Percentiles rank a stretch among this genome's conserved stretches.
phyloP scores from a whole-genome alignment of 805 yeast genomes.

The Yarrowia hollandica region DNA sequence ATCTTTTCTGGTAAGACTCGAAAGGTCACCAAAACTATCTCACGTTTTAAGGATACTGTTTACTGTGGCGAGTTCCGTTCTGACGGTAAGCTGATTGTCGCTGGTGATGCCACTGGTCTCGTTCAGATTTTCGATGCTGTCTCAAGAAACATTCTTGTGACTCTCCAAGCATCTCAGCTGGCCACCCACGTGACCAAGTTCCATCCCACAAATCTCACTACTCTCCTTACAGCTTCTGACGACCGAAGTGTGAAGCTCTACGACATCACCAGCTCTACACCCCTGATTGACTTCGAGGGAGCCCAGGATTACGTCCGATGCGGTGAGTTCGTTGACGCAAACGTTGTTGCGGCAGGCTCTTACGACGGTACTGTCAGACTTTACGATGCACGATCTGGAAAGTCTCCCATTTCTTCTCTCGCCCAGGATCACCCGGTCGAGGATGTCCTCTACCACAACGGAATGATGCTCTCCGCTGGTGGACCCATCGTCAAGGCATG shows the following conservation, averaged over 20 bases:
- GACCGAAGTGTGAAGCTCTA: slow-evolving; percentile 84
- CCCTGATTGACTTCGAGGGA: slow-evolving; percentile 64
- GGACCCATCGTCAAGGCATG: slow-evolving; percentile 84
- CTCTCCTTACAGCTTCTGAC: slow-evolving; percentile 84
- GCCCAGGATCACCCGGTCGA: slow-evolving; percentile 83
- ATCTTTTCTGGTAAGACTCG: slow-evolving; percentile 92
- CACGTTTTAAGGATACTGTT: slow-evolving; percentile 87
- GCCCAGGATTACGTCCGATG: slow-evolving; percentile 89
- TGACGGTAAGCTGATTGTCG: slow-evolving; percentile 88
- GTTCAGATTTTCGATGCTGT: slow-evolving; percentile 87
- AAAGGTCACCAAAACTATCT: slow-evolving; percentile 81
- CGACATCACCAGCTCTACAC: slow-evolving; percentile 83
- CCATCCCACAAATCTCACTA: slow-evolving; percentile 73
- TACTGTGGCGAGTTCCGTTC: slow-evolving; percentile 86
- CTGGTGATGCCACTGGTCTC: slow-evolving; percentile 93
- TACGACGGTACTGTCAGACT: slow-evolving; percentile 85
- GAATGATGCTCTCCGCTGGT: slow-evolving; percentile 79
- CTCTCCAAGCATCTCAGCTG: slow-evolving; percentile 78
- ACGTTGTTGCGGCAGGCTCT: slow-evolving; percentile 86
- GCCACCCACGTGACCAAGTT: slow-evolving; percentile 94
- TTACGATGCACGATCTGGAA: slow-evolving; percentile 69
- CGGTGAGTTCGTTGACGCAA: slow-evolving; percentile 76
- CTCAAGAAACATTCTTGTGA: slow-evolving; percentile 75
- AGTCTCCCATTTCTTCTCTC: slow-evolving; percentile 61
- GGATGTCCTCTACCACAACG: slow-evolving; percentile 69